Conservation (phyloP, 1,139 yeast genomes). For the Sugiyamaella grinbergsii region DNA sequence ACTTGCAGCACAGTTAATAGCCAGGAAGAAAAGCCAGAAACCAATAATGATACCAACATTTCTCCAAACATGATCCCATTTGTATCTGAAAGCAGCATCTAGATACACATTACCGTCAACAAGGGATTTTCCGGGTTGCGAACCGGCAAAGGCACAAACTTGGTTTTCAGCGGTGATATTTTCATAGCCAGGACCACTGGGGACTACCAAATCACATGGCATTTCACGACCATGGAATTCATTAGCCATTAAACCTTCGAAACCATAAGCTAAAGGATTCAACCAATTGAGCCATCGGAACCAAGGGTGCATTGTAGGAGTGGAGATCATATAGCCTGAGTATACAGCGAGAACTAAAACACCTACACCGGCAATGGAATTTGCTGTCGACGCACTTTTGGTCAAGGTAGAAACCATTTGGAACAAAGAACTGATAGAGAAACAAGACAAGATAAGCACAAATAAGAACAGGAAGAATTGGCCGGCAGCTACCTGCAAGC, state of each 20-base stretch:
- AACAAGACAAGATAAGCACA: conserved; percentile 50
- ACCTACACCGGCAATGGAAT: conserved; percentile 61
- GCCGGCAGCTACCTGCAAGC: conserved; percentile 60
- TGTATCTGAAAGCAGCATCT: conserved; percentile 44
- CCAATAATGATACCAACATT: conserved; percentile 63
- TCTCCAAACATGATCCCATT: conserved; percentile 62
- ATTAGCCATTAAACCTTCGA: conserved; percentile 58
- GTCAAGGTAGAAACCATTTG: conserved; percentile 61
- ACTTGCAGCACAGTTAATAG: conserved; percentile 50
- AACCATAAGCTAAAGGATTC: conserved; percentile 59
- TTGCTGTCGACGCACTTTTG: conserved; percentile 59
- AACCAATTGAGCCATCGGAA: conserved; percentile 62
- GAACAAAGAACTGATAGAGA: conserved; percentile 59
- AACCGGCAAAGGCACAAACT: conserved; percentile 53
- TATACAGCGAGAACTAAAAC: conserved; percentile 57
- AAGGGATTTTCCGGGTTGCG: conserved; percentile 48
- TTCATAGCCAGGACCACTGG: conserved; percentile 55
- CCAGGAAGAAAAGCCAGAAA: conserved; percentile 54
- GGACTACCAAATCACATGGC: conserved; percentile 51
- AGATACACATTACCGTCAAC: conserved; percentile 56
- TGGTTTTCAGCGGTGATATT: conserved; percentile 46
- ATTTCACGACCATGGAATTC: conserved; percentile 57
- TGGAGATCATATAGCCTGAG: conserved; percentile 62
- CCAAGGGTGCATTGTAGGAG: conserved; percentile 63
- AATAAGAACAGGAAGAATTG: conserved; percentile 60